Base-by-base conservation (phyloP, 2,329 filamentous ascomycete genomes). In the Fusarium graminum region DNA sequence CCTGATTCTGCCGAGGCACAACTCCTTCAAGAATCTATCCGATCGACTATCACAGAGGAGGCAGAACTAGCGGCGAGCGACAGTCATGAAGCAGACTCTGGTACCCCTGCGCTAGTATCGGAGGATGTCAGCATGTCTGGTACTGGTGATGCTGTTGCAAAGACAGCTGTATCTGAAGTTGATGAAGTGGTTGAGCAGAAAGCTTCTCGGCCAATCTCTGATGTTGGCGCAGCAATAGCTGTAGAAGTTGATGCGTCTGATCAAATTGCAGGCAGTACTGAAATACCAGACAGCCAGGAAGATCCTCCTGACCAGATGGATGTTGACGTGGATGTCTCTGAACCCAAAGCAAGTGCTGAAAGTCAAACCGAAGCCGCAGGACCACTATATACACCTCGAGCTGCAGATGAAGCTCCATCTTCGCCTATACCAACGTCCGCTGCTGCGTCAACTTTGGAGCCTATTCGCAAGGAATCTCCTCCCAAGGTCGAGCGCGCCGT, bases 401-500 rank as follows among this genome's bases (percentile, higher is more conserved):
- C 32, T 39, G 19, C 30, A n/a, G 36, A 49, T 5, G 41, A 62
- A 14, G 41, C 68, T n/a, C 55, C 65, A 22, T 50, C 67, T 34
- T 58, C 63, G 4, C 47, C 65, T 34, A 42, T 29, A 12, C 51
- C 55, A 45, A 17, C 12, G 6, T 36, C 53, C 32, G n/a, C 10
- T 26, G 8, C 17, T 44, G 26, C 39, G 19, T 28, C 19, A 57
- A 45, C 52, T 40, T 30, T 29, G 45, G 52, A 66, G 46, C 19
- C 51, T 43, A 40, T 52, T 11, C 46, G 43, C 2, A 69, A 64
- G 26, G 72, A 77, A 13, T 58, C 53, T 3, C 52, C 73, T 3
- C 68, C 68, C 17, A 72, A 71, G 11, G 59, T 68, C 6, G 78
- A 81, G 68, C 83, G 88, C 29, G 90, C 90, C 79, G 90, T 88